Percentiles rank a stretch among this genome's conserved stretches.
Conservation (phyloP, 73 alveolate genomes). For the Effrenium voratum region DNA sequence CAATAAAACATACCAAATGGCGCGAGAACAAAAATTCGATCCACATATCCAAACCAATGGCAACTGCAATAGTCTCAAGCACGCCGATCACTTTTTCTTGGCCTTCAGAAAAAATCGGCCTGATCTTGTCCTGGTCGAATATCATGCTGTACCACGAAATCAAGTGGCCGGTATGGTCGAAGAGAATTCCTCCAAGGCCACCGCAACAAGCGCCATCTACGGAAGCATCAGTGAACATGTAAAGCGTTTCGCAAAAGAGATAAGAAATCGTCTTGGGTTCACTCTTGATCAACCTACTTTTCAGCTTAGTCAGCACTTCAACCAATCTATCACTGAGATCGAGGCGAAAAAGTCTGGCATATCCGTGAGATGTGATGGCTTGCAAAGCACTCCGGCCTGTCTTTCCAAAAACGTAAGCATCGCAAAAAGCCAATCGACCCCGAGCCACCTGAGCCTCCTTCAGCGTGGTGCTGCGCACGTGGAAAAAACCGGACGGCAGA, state of each 20-base stretch:
- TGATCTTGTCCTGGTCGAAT: not conserved
- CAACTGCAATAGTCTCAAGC: not conserved
- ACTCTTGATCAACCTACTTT: not conserved
- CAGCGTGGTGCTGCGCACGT: not conserved
- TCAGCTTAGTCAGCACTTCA: not conserved
- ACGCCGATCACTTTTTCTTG: not conserved
- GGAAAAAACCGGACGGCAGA: not conserved
- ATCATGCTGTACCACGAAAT: not conserved
- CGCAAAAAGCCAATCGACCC: not conserved
- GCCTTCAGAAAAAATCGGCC: not conserved
- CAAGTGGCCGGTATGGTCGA: not conserved
- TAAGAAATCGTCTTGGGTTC: not conserved
- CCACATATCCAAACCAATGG: not conserved
- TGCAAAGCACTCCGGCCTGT: not conserved
- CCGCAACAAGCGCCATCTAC: not conserved
- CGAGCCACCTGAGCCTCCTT: not conserved
- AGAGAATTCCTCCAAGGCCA: not conserved
- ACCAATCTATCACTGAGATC: not conserved
- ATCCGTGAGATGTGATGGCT: not conserved
- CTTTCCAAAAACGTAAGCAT: not conserved
- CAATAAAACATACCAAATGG: not conserved
- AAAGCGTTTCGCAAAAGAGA: not conserved
- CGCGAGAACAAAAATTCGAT: not conserved
- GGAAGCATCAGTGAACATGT: not conserved
- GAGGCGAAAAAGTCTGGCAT: no score